Percentiles rank a stretch among this genome's conserved stretches.
phyloP scores from a whole-genome alignment of 495 filamentous ascomycete genomes.

The Glonium stellatum region DNA sequence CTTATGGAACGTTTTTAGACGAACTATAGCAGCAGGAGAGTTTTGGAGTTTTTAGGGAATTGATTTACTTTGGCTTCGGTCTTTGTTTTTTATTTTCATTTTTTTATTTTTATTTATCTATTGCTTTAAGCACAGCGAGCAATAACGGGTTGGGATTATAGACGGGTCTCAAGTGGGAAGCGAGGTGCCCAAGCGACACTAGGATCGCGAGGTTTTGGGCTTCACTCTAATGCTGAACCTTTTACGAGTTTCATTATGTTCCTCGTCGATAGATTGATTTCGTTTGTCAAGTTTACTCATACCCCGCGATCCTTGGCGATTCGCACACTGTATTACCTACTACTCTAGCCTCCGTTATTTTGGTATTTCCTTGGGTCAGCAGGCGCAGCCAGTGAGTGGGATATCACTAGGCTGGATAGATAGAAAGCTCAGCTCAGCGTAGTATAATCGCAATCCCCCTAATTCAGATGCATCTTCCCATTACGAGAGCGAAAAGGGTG shows the following conservation, averaged over 20 bases:
- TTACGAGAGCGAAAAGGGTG: slow-evolving; percentile 24
- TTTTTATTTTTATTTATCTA: too few species aligned
- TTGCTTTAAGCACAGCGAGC: slow-evolving; percentile 18
- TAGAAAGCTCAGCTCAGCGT: slow-evolving; percentile 22
- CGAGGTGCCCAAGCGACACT: slow-evolving; percentile 5
- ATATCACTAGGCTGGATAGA: slow-evolving; percentile 8
- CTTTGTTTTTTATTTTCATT: background rate
- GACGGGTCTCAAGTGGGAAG: slow-evolving; percentile 8
- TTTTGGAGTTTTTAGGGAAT: slow-evolving; percentile 10
- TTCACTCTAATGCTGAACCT: slow-evolving; percentile 1
- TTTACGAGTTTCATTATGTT: slow-evolving; percentile 17
- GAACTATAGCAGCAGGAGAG: background rate
- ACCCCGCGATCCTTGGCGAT: slow-evolving; percentile 24
- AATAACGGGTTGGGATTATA: slow-evolving; percentile 8
- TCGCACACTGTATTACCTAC: slow-evolving; percentile 23
- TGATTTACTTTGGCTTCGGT: slow-evolving; percentile 13
- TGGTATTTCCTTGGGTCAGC: background rate
- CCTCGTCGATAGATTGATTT: slow-evolving; percentile 10
- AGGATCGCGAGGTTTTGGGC: background rate
- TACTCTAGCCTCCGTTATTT: background rate
- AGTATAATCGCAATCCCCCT: slow-evolving; percentile 14
- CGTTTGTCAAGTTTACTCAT: slow-evolving; percentile 21
- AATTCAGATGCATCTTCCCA: slow-evolving; percentile 8
- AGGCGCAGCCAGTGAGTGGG: background rate
- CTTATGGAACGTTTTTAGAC: slow-evolving; percentile 26